A percentile compares a stretch with the other conserved stretches of the same genome.
These are phyloP conservation scores for Gryganskiella cystojenkinii DNA, from an alignment of 192 early-diverging fungal genomes.

Conservation along the genomic window DNA sequence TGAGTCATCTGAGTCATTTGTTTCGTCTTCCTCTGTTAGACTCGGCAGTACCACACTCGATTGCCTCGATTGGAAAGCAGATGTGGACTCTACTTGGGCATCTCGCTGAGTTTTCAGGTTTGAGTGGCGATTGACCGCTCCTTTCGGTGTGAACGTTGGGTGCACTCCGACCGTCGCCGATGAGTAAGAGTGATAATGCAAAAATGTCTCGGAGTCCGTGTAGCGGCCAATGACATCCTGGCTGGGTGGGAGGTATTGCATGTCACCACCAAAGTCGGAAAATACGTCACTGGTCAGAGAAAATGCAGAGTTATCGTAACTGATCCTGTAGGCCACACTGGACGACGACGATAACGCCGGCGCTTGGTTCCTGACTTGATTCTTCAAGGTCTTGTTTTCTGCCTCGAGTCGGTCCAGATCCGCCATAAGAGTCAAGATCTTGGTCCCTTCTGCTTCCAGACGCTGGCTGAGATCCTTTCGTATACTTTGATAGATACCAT, in stretches of 20 bases:
- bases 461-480: slow-evolving; percentile 26
- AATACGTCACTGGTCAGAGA: slow-evolving; percentile 34
- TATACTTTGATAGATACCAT: slow-evolving; percentile 32
- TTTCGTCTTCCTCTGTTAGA: no score
- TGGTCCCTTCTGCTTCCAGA: slow-evolving; percentile 30
- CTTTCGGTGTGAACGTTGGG: background rate
- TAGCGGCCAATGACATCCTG: slow-evolving; percentile 20
- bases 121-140: no score
- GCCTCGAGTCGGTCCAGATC: slow-evolving; percentile 22
- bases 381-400: slow-evolving; percentile 28
- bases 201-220: slow-evolving; percentile 40
- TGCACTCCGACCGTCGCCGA: background rate
- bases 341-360: no score
- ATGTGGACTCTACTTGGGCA: no score
- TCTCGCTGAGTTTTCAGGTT: no score
- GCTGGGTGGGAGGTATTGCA: slow-evolving; percentile 7
- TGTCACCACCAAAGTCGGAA: slow-evolving; percentile 22
- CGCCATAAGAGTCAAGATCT: slow-evolving; percentile 15
- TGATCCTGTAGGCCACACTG: slow-evolving; percentile 9
- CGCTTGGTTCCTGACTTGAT: no score
- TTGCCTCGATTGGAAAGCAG: no score
- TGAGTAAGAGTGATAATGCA: slow-evolving; percentile 19
- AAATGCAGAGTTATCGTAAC: slow-evolving; percentile 25
- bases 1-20: no score
- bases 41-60: no score